Base-by-base conservation (phyloP, 495 filamentous ascomycete genomes). In the Lasiosphaeria miniovina region DNA sequence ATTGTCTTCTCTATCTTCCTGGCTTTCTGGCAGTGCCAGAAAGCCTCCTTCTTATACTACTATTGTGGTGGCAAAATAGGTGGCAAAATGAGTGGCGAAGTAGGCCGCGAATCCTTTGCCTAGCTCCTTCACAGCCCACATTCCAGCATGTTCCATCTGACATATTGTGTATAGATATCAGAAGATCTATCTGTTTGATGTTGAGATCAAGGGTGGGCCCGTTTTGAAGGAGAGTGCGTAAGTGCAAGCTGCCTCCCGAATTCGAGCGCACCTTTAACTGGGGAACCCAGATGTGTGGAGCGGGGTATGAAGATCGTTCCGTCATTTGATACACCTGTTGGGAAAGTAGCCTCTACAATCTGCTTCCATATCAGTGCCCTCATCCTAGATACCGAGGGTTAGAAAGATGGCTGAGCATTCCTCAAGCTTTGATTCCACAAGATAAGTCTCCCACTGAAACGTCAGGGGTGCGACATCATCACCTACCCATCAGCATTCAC, bases 401-500 rank as follows among this genome's bases (percentile, higher is more conserved):
- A 11, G n/a, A 3, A 49, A 1, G n/a, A n/a, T n/a, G n/a, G n/a
- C 3, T 17, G 32, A 4, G 11, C 4, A 14, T 14, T 4, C 15
- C 0, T 8, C 3, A 36, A 71, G 68, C 49, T 71, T 40, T 88
- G 93, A 0, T 98, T 96, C 63, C 88, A 93, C 0, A 91, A 96
- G 62, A 73, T 94, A 12, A 76, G 84, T 4, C 77, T 97, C 15
- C 82, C 81, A 14, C 81, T 49, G 81, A 86, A 59, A 4, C 63
- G 58, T n/a, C 64, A 45, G 0, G 61, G 60, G 31, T 90, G 89
- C 12, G 84, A 96, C 50, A 77, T 96, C 54, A 80, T 98, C 53
- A 87, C 91, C 0, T 97, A 90, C 71, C 94, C 93, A 3, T 91
- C 88, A 1, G 93, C 94, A n/a, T 98, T 97, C 69, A 96, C 92